Evolutionary conservation across 2,329 filamentous ascomycete species (phyloP), one percentile per base, ranked within the genome.

Genomic region (Fusarium sublunatum): DNA sequence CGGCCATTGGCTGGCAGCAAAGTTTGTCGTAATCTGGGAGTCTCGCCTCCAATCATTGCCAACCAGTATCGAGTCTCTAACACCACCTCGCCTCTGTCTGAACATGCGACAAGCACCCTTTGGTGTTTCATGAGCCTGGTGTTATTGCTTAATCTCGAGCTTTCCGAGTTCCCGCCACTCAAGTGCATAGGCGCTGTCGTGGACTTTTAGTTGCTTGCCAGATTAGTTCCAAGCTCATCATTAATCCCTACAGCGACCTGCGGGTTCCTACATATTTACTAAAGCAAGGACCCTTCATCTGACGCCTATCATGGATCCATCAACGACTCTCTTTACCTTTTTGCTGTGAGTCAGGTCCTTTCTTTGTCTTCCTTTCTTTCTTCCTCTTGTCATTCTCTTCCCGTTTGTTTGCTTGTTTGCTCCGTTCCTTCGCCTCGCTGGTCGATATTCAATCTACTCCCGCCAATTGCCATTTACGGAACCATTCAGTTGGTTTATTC

Each of bases 291-390:
- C 53, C 50, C 52, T 60, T 58, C 51, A 55, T 43, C 48, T 41
- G 39, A 50, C 49, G 49, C 56, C 63, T 61, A 44, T 42, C 72
- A 86, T 87, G 84, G 84, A 87, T 75, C 84, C 84, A 49, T 81
- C 81, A 38, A 89, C 87, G 22, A 88, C 88, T 57, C 85, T 91
- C 67, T 83, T 89, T 73, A 89, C 88, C 59, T 90, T 91, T 74
- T 82, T 87, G 77, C 76, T 89, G 87, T 89, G 79, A 85, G 86
- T 87, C 71, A 54, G 69, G 69, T 54, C 70, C 55, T 56, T 67
- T 61, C 7, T 34, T 7, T 34, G 13, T 28, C 26, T 28, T 28
- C 9, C 26, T 28, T 28, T 28, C 26, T 28, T 66, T 62, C 60
- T 52, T 66, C 58, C 68, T 58, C 67, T 64, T 65, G 36, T 49